A percentile compares a stretch with the other conserved stretches of the same genome.
phyloP scores from a whole-genome alignment of 129 eudicot genomes.

The Lactuca saligna region DNA sequence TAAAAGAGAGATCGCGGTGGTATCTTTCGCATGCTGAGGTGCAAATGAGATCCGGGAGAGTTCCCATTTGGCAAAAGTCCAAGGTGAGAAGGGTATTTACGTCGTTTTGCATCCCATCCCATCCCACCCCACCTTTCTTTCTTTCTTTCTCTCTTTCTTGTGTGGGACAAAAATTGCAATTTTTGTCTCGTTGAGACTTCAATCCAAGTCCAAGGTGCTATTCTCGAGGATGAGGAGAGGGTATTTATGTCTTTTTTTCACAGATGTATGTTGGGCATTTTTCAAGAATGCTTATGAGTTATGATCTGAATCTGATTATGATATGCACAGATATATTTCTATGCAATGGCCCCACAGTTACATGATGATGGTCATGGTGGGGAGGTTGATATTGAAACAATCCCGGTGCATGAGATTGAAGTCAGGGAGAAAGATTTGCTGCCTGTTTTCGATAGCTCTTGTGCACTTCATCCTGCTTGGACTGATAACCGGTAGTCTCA shows the following conservation, averaged over 20 bases:
- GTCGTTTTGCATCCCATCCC: background rate
- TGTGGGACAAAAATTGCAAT: too few relatives aligned
- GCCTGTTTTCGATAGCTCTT: slow-evolving; percentile 74
- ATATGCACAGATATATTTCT: slow-evolving; percentile 56
- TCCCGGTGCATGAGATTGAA: slow-evolving; percentile 61
- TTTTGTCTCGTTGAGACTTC: too few relatives aligned
- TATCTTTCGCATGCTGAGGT: slow-evolving; percentile 90
- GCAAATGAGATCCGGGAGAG: slow-evolving; percentile 75
- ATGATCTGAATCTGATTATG: slow-evolving; percentile 3
- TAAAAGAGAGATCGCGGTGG: slow-evolving; percentile 59
- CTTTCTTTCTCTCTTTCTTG: too few relatives aligned
- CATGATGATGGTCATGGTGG: slow-evolving; percentile 39
- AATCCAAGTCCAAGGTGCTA: too few relatives aligned
- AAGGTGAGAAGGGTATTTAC: slow-evolving; percentile 44
- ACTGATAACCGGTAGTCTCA: slow-evolving; percentile 45
- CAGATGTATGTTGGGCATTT: slow-evolving; percentile 11
- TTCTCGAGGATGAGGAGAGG: too few relatives aligned
- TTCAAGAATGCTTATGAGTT: slow-evolving; percentile 8
- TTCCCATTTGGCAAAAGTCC: slow-evolving; percentile 89
- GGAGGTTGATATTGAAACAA: slow-evolving; percentile 74
- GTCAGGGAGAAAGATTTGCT: slow-evolving; percentile 72
- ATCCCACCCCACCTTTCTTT: too few relatives aligned
- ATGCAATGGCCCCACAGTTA: slow-evolving; percentile 43
- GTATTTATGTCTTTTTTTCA: too few relatives aligned
- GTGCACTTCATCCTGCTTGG: slow-evolving; percentile 55